Conservation (phyloP, 345 rosid genomes). For the Moringa oleifera region DNA sequence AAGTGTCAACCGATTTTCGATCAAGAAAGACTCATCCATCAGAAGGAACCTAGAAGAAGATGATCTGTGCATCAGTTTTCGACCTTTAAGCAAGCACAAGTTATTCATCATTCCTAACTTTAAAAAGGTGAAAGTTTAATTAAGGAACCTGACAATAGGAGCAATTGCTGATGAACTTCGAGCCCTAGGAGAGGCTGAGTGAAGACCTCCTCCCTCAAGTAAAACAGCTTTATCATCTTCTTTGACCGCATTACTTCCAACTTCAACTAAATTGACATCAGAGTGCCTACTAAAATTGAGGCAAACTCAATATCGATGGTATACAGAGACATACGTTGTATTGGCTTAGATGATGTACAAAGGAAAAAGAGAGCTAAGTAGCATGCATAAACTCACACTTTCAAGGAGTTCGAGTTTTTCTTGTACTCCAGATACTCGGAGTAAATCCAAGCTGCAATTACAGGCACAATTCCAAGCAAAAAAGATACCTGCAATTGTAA, state of each 20-base stretch:
- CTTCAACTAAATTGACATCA: conserved; percentile 66
- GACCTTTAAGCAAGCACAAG: conserved; percentile 1
- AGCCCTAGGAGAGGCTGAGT: conserved; percentile 71
- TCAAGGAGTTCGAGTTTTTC: conserved; percentile 39
- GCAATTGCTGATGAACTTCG: conserved; percentile 36
- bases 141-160: conserved; percentile 58
- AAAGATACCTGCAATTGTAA: conserved; percentile 57
- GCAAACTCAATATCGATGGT: not conserved
- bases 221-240: conserved; percentile 80
- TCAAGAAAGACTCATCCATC: conserved; percentile 86
- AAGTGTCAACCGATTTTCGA: conserved; percentile 70
- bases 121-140: not conserved
- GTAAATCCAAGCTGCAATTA: conserved; percentile 72
- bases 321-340: too few relatives aligned
- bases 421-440: conserved; percentile 67
- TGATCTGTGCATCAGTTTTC: too few relatives aligned
- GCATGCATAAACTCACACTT: conserved; percentile 49
- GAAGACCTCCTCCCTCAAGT: conserved; percentile 83
- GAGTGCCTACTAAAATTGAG: conserved; percentile 61
- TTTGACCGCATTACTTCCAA: conserved; percentile 44
- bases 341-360: not conserved
- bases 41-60: conserved; percentile 48
- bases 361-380: not conserved
- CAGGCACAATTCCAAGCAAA: conserved; percentile 62
- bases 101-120: not conserved